Conservation (phyloP, 108 stramenopile genomes). For the Discostella pseudostelligera region DNA sequence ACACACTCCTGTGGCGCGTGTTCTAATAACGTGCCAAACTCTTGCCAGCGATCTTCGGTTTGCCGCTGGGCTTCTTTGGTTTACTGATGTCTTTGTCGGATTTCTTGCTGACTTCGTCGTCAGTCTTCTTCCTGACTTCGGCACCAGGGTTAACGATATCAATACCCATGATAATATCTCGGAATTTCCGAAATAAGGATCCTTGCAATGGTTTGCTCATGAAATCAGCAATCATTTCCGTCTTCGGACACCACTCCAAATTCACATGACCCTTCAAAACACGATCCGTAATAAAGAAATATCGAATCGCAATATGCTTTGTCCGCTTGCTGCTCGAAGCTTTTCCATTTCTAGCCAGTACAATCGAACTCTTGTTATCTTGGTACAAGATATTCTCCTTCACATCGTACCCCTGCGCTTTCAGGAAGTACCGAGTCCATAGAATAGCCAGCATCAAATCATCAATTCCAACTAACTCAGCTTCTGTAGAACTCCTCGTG, state of each 20-base stretch:
- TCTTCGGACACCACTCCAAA: neutral
- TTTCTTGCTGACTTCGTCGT: too few relatives aligned
- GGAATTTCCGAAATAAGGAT: slow-evolving; percentile 20
- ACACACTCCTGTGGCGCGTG: too few relatives aligned
- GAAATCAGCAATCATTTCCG: slow-evolving; percentile 44
- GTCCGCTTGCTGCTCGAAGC: slow-evolving; percentile 49
- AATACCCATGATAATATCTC: slow-evolving; percentile 27
- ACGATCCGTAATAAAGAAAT: too few relatives aligned
- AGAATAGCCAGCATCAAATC: slow-evolving; percentile 38
- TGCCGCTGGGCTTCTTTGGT: too few relatives aligned
- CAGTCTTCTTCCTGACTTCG: too few relatives aligned
- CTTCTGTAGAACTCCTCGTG: slow-evolving; percentile 52
- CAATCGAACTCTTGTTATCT: slow-evolving; percentile 58
- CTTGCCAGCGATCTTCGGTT: too few relatives aligned
- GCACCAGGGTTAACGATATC: too few relatives aligned
- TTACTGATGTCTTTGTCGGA: too few relatives aligned
- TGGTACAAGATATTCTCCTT: slow-evolving; percentile 38
- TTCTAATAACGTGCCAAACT: too few relatives aligned
- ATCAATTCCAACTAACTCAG: slow-evolving; percentile 45
- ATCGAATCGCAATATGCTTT: too few relatives aligned
- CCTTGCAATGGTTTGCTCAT: slow-evolving; percentile 46
- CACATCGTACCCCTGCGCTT: slow-evolving; percentile 48
- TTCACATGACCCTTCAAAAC: too few relatives aligned
- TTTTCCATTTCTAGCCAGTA: slow-evolving; percentile 48
- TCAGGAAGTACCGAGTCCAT: slow-evolving; percentile 50